Evolutionary conservation across 768 basidiomycete genomes (phyloP).

Genomic region (Kwoniella newhampshirensis): DNA sequence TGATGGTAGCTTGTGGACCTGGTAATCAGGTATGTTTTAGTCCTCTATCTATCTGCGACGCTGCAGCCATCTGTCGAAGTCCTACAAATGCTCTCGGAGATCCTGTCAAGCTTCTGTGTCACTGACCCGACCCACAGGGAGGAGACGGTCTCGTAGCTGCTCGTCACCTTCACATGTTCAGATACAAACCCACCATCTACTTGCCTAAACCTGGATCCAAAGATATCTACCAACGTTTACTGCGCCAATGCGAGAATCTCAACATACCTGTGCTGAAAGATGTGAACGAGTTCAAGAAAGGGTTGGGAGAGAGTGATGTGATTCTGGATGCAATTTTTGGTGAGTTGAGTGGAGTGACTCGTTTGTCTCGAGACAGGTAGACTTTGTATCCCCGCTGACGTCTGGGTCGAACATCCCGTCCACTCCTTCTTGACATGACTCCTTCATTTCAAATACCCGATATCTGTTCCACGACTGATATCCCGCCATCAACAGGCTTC

Average conservation of each 20-base stretch:
- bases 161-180: conserved; percentile 89
- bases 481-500: too few relatives aligned
- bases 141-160: conserved; percentile 97
- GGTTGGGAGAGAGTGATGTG: conserved; percentile 60
- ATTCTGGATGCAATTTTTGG: conserved; percentile 93
- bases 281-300: conserved; percentile 55
- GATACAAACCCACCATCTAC: conserved; percentile 82
- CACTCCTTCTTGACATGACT: background rate
- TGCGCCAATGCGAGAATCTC: conserved; percentile 86
- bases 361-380: too few relatives aligned
- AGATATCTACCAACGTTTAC: conserved; percentile 86
- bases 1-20: conserved; percentile 94
- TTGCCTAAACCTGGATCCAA: conserved; percentile 96
- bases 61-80: too few relatives aligned
- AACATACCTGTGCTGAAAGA: conserved; percentile 69
- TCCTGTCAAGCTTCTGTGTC: background rate
- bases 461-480: too few relatives aligned
- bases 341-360: too few relatives aligned
- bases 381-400: background rate
- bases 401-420: background rate
- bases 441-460: too few relatives aligned
- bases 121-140: conserved; percentile 55
- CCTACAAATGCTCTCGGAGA: too few relatives aligned
- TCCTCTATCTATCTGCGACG: background rate
- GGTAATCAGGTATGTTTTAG: conserved; percentile 72